These are phyloP conservation scores for Neoboletus subvelutipes DNA, from an alignment of 768 basidiomycete species.

Conservation along the genomic window DNA sequence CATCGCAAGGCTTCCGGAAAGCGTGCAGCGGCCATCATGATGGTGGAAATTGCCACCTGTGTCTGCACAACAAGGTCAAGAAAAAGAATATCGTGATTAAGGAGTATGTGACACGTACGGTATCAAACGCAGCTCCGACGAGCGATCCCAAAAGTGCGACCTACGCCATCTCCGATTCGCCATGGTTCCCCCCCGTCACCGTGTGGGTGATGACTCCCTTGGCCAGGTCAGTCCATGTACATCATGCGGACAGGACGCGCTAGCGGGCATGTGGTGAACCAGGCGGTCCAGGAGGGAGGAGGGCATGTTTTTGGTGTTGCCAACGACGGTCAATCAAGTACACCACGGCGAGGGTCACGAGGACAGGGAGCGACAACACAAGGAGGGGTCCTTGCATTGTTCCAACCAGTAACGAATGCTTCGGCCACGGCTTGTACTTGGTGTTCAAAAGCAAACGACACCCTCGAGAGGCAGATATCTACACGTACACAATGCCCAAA, in stretches of 20 bases:
- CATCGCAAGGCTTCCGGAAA: constrained; percentile 41
- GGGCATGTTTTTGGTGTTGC: constrained; percentile 6
- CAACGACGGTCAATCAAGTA: constrained; percentile 9
- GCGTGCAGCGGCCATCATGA: constrained; percentile 40
- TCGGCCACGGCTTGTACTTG: too few relatives aligned
- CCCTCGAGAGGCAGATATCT: too few relatives aligned
- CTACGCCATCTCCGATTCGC: constrained; percentile 54
- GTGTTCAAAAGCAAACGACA: too few relatives aligned
- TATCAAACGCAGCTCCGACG: constrained; percentile 61
- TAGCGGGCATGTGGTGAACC: constrained; percentile 22
- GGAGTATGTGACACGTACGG: constrained; percentile 27
- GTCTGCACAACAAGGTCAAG: constrained; percentile 13
- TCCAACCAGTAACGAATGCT: too few relatives aligned
- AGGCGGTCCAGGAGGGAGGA: constrained; percentile 21
- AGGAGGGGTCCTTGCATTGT: too few relatives aligned
- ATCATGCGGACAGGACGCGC: constrained; percentile 1
- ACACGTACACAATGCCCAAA: too few relatives aligned
- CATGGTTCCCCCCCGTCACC: constrained; percentile 45
- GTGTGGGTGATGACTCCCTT: constrained; percentile 51
- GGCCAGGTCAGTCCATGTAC: constrained; percentile 20
- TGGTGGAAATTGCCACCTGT: constrained; percentile 26
- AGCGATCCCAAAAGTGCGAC: constrained; percentile 60
- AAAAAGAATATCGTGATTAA: background rate
- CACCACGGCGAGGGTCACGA: background rate
- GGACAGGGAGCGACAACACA: too few relatives aligned